phyloP scores from a whole-genome alignment of 371 early-diverging fungal genomes.

The Aphelidium insulamus region DNA sequence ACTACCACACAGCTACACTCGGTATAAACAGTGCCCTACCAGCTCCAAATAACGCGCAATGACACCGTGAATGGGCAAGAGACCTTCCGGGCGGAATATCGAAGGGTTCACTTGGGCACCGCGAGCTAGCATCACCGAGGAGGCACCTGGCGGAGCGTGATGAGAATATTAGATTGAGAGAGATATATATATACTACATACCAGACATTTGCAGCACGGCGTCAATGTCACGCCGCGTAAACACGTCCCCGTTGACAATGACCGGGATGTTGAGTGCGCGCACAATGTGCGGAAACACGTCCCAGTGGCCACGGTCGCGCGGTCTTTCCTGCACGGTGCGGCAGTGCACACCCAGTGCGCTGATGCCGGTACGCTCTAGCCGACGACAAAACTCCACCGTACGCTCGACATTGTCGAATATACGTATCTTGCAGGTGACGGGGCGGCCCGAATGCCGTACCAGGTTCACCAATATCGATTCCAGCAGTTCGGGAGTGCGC shows the following conservation, averaged over 20 bases:
- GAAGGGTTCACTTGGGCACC: constrained; percentile 65
- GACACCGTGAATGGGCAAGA: constrained; percentile 17
- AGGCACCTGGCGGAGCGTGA: constrained; percentile 8
- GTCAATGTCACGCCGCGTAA: constrained; percentile 27
- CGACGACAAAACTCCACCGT: constrained; percentile 58
- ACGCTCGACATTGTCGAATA: constrained; percentile 39
- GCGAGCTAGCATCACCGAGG: constrained; percentile 70
- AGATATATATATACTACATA: constrained; percentile 2
- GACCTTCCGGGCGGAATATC: constrained; percentile 44
- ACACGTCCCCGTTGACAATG: constrained; percentile 83
- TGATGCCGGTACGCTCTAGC: constrained; percentile 66
- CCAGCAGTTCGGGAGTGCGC: constrained; percentile 53
- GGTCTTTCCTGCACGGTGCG: constrained; percentile 55
- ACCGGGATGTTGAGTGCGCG: constrained; percentile 44
- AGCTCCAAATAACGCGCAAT: too few species aligned
- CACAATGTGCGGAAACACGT: constrained; percentile 42
- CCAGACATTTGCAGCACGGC: constrained; percentile 26
- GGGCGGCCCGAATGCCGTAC: constrained; percentile 49
- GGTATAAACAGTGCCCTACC: too few species aligned
- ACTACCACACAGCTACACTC: too few species aligned
- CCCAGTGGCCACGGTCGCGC: constrained; percentile 60
- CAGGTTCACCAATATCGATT: constrained; percentile 46
- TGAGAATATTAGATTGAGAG: constrained; percentile 7
- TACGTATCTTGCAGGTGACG: constrained; percentile 52
- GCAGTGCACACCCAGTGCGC: constrained; percentile 77